Evolutionary conservation across 2,329 filamentous ascomycete genomes (phyloP).

Genomic region (Kalmusia sp.): DNA sequence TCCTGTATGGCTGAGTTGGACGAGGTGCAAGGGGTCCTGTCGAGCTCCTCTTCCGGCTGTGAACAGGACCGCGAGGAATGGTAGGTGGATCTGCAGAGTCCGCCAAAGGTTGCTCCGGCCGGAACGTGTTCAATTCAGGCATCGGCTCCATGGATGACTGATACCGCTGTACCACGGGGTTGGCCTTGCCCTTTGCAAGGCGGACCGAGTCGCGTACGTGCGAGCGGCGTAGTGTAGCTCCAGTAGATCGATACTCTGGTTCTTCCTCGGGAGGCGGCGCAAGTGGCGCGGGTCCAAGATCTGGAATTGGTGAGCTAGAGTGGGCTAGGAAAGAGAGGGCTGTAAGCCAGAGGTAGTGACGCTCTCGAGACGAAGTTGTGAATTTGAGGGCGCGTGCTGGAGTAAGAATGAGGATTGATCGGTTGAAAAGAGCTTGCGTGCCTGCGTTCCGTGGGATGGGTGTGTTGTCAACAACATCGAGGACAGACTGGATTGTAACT

Average conservation of each 20-base stretch:
- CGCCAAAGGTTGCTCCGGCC: constrained; percentile 54
- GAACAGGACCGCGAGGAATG: constrained; percentile 72
- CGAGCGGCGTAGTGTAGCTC: constrained; percentile 56
- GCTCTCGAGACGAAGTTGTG: constrained; percentile 80
- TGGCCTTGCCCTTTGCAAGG: constrained; percentile 75
- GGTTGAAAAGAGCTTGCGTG: constrained; percentile 73
- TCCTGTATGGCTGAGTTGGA: constrained; percentile 73
- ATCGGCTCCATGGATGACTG: constrained; percentile 36
- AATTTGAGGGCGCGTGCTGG: constrained; percentile 95
- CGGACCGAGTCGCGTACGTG: constrained; percentile 88
- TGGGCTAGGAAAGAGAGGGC: constrained; percentile 94
- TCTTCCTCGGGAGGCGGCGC: constrained; percentile 37
- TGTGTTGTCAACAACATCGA: constrained; percentile 96
- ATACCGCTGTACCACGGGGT: constrained; percentile 45
- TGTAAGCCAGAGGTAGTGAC: constrained; percentile 94
- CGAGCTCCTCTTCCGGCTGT: constrained; percentile 88
- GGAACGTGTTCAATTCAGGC: constrained; percentile 37
- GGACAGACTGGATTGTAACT: constrained; percentile 95
- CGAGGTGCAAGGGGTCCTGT: constrained; percentile 78
- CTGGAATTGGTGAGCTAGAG: constrained; percentile 80
- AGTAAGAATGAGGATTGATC: constrained; percentile 93
- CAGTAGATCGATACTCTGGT: constrained; percentile 42
- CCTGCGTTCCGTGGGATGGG: constrained; percentile 75
- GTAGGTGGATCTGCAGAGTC: constrained; percentile 75
- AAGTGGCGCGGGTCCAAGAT: constrained; percentile 65